Evolutionary conservation across 768 basidiomycete species (phyloP).

Genomic region (Mycena venus): DNA sequence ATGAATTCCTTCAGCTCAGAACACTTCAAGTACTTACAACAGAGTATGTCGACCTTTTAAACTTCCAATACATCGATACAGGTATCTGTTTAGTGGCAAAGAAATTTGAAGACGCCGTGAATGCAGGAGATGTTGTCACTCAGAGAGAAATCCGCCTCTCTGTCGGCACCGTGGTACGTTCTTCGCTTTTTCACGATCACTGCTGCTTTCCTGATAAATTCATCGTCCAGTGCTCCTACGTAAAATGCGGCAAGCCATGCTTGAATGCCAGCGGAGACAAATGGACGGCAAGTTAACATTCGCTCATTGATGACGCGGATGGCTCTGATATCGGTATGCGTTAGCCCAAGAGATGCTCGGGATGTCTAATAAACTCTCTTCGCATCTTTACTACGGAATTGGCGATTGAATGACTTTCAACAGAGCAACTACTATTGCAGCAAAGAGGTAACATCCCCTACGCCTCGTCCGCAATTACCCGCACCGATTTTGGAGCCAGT

Average conservation of each 20-base stretch:
- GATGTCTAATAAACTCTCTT: conserved; percentile 17
- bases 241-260: conserved; percentile 25
- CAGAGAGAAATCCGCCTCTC: conserved; percentile 23
- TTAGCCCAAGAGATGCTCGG: conserved; percentile 22
- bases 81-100: conserved; percentile 12
- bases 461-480: conserved; percentile 1
- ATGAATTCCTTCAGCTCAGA: conserved; percentile 12
- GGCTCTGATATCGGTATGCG: background rate
- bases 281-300: conserved; percentile 16
- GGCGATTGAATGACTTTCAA: background rate
- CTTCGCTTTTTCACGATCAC: background rate
- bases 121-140: conserved; percentile 2
- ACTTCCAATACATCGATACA: background rate
- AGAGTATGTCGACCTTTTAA: conserved; percentile 1
- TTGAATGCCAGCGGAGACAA: conserved; percentile 1
- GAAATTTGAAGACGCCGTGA: conserved; percentile 15
- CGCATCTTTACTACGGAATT: background rate
- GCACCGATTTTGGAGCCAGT: conserved; percentile 35
- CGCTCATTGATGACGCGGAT: background rate
- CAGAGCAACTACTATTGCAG: conserved; percentile 25
- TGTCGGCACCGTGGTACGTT: conserved; percentile 9
- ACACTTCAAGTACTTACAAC: conserved; percentile 7
- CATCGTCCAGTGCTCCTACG: conserved; percentile 16
- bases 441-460: conserved; percentile 9
- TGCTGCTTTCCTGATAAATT: background rate